These are phyloP conservation scores for Tricladium varicosporioides DNA, from an alignment of 2,329 filamentous ascomycete genomes.

Conservation along the genomic window DNA sequence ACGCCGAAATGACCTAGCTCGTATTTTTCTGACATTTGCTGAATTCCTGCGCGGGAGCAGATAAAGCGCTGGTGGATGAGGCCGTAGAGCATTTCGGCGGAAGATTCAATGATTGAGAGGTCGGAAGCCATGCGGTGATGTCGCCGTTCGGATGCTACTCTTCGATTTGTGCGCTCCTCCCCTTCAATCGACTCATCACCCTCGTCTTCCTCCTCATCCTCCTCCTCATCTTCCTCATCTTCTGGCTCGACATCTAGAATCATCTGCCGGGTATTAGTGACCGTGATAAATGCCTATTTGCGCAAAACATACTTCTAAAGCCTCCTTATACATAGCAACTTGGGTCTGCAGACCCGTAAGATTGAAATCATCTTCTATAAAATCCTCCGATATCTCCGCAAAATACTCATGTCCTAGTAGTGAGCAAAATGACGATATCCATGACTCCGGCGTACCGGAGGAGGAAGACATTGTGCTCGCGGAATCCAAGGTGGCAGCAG, in stretches of 20 bases:
- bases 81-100: slow-evolving; percentile 96
- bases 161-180: slow-evolving; percentile 47
- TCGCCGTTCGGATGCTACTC: slow-evolving; percentile 62
- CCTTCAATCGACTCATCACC: slow-evolving; percentile 67
- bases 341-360: slow-evolving; percentile 91
- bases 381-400: slow-evolving; percentile 97
- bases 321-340: slow-evolving; percentile 98
- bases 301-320: slow-evolving; percentile 64
- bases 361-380: slow-evolving; percentile 99
- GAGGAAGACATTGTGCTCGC: slow-evolving; percentile 32
- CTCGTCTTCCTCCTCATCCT: slow-evolving; percentile 65
- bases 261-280: slow-evolving; percentile 58
- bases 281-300: background rate
- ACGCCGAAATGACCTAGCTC: slow-evolving; percentile 93
- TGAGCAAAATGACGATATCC: slow-evolving; percentile 97
- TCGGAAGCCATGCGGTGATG: slow-evolving; percentile 87
- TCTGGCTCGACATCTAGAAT: slow-evolving; percentile 97
- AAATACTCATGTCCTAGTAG: slow-evolving; percentile 98
- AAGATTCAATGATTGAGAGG: slow-evolving; percentile 92
- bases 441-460: slow-evolving; percentile 64
- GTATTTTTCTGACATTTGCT: slow-evolving; percentile 99
- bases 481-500: background rate
- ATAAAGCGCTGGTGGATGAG: slow-evolving; percentile 99
- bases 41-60: slow-evolving; percentile 91
- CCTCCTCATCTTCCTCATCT: slow-evolving; percentile 84